Base-by-base conservation (phyloP, 306 rosid genomes). In the Medicago ruthenica region DNA sequence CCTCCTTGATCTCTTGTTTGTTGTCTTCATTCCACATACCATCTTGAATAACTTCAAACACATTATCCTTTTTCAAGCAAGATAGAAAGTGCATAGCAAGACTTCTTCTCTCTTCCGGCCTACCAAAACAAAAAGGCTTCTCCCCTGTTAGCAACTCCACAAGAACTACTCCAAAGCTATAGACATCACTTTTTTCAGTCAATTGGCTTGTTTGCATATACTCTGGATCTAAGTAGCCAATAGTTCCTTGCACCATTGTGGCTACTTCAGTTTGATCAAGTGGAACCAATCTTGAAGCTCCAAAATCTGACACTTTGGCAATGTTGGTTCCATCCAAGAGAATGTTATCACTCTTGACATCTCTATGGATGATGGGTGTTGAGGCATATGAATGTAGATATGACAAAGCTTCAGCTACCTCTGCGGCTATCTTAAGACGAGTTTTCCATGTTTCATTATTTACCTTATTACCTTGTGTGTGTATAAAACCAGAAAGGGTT, bases 191-290 rank as follows among this genome's bases (percentile, higher is more conserved):
- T 11, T 85, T 83, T 16, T 79, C 83, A 0, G 81, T 85, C 8
- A 87, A 10, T n/a, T 83, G 80, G 34, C 76, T 64, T 22, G 83
- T 75, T 0, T 54, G 76, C 55, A 83, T 10, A 31, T 79, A 87
- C 14, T 87, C 85, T 0, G 87, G 85, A 22, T 87, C 86, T 0
- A 88, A 48, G 36, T 85, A 87, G 0, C 89, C 91, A 0, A 85
- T 31, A 16, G 87, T 87, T 27, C 89, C 87, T 81, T 85, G 86
- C 41, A 88, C 87, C 75, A 88, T 39, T 0, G 86, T 85, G n/a
- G 70, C 42, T 13, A 83, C 2, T 20, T 81, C 63, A 8, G 69
- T 51, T 58, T 87, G 83, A 65, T 87, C 89, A 7, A 71, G 13
- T 1, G 91, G 84, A 40, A 85, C 68, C 60, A 87, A 63, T 36